A percentile compares a stretch with the other conserved stretches of the same genome.
phyloP scores from a whole-genome alignment of 2,329 filamentous ascomycete species.

The Aureobasidium vineae region DNA sequence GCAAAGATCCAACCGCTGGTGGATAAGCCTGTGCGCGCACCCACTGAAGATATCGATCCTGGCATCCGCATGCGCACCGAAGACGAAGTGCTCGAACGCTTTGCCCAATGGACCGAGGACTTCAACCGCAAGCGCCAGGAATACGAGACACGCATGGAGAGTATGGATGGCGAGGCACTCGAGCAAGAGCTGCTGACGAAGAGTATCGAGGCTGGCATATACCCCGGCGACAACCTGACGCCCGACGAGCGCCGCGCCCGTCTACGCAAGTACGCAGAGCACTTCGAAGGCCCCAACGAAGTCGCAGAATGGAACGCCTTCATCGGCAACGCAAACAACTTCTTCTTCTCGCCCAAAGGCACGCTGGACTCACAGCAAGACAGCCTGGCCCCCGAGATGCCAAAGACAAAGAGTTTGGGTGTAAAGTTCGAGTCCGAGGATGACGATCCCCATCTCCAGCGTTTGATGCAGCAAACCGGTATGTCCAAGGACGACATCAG shows the following conservation, averaged over 20 bases:
- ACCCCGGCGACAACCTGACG: slow-evolving; percentile 34
- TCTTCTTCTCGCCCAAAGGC: slow-evolving; percentile 49
- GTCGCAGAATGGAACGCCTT: slow-evolving; percentile 45
- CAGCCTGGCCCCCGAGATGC: slow-evolving; percentile 53
- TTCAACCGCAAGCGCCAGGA: slow-evolving; percentile 26
- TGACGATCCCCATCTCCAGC: slow-evolving; percentile 50
- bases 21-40: slow-evolving; percentile 59
- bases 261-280: slow-evolving; percentile 26
- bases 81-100: slow-evolving; percentile 61
- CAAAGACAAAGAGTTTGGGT: slow-evolving; percentile 45
- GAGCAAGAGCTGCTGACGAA: slow-evolving; percentile 32
- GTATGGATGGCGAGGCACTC: slow-evolving; percentile 32
- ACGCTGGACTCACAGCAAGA: slow-evolving; percentile 48
- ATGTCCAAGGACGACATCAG: slow-evolving; percentile 50
- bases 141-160: slow-evolving; percentile 43
- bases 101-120: slow-evolving; percentile 44
- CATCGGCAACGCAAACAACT: slow-evolving; percentile 46
- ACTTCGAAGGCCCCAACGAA: slow-evolving; percentile 46
- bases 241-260: slow-evolving; percentile 28
- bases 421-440: slow-evolving; percentile 39
- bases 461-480: slow-evolving; percentile 58
- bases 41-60: slow-evolving; percentile 52
- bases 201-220: slow-evolving; percentile 28
- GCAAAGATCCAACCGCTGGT: slow-evolving; percentile 71
- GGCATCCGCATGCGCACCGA: slow-evolving; percentile 60